These are phyloP conservation scores for Microstroma glucosiphilum DNA, from an alignment of 1,284 basidiomycete species.

Conservation along the genomic window DNA sequence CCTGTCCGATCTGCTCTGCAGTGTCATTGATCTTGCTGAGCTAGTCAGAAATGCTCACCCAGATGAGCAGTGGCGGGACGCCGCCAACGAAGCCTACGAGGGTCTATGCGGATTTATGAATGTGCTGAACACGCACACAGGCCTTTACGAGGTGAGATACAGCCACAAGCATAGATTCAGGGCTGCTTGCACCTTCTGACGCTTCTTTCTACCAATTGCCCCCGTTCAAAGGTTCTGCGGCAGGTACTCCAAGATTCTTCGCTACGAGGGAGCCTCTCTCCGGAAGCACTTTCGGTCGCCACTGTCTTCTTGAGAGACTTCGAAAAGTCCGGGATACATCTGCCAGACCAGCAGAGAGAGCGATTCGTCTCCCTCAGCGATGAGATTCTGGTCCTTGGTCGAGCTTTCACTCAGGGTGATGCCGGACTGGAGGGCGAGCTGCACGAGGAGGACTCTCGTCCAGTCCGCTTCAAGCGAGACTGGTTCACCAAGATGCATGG, in stretches of 20 bases:
- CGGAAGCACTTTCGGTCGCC: slow-evolving; percentile 61
- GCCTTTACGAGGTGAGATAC: slow-evolving; percentile 59
- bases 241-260: slow-evolving; percentile 50
- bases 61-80: slow-evolving; percentile 70
- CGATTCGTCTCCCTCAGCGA: slow-evolving; percentile 87
- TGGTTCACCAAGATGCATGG: neutral
- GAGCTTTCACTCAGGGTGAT: slow-evolving; percentile 65
- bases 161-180: neutral
- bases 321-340: slow-evolving; percentile 89
- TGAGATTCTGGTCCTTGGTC: slow-evolving; percentile 78
- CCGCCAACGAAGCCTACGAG: slow-evolving; percentile 82
- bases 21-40: slow-evolving; percentile 93
- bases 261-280: slow-evolving; percentile 42
- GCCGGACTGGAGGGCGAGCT: neutral
- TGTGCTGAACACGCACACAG: slow-evolving; percentile 88
- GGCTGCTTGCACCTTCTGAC: neutral
- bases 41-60: slow-evolving; percentile 89
- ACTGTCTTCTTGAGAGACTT: slow-evolving; percentile 93
- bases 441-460: neutral
- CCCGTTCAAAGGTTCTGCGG: slow-evolving; percentile 36
- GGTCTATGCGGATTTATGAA: slow-evolving; percentile 95
- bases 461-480: neutral
- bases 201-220: slow-evolving; percentile 4
- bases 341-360: slow-evolving; percentile 69
- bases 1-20: slow-evolving; percentile 87